Conservation (phyloP, 805 yeast genomes). For the Metschnikowia lochheadii region DNA sequence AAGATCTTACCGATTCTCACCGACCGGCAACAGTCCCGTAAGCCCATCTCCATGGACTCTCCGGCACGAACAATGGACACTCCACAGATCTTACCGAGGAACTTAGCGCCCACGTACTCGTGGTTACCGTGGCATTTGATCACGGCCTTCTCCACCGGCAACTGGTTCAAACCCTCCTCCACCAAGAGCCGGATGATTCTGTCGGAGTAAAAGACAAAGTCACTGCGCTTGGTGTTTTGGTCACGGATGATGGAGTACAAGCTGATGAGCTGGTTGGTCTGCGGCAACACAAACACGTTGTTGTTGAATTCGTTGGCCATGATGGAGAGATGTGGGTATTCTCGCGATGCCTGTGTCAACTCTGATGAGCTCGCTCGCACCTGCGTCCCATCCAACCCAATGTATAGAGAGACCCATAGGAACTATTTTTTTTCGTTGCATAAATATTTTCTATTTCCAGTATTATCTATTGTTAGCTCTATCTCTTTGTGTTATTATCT, state of each 20-base stretch:
- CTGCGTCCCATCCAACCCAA: no score
- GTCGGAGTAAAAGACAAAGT: slow-evolving; percentile 92
- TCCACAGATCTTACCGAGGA: slow-evolving; percentile 93
- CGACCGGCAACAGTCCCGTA: slow-evolving; percentile 94
- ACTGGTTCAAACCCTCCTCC: slow-evolving; percentile 90
- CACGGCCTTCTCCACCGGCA: slow-evolving; percentile 71
- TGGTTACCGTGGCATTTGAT: slow-evolving; percentile 78
- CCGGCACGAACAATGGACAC: slow-evolving; percentile 98
- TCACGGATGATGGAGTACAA: slow-evolving; percentile 89
- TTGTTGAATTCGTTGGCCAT: slow-evolving; percentile 25
- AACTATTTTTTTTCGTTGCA: no score
- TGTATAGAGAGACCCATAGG: no score
- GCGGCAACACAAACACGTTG: slow-evolving; percentile 72
- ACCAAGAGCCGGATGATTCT: slow-evolving; percentile 89
- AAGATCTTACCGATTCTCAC: slow-evolving; percentile 95
- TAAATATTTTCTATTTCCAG: no score
- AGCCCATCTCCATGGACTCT: slow-evolving; percentile 97
- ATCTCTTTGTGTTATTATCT: no score
- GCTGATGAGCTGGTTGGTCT: slow-evolving; percentile 85
- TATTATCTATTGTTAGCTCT: no score
- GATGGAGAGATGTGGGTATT: not conserved
- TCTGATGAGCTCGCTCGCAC: not conserved
- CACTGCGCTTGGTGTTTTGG: slow-evolving; percentile 74
- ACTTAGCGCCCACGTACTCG: slow-evolving; percentile 69
- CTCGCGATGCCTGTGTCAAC: not conserved